phyloP scores from a whole-genome alignment of 1,284 basidiomycete genomes.

The Tremellales sp. region DNA sequence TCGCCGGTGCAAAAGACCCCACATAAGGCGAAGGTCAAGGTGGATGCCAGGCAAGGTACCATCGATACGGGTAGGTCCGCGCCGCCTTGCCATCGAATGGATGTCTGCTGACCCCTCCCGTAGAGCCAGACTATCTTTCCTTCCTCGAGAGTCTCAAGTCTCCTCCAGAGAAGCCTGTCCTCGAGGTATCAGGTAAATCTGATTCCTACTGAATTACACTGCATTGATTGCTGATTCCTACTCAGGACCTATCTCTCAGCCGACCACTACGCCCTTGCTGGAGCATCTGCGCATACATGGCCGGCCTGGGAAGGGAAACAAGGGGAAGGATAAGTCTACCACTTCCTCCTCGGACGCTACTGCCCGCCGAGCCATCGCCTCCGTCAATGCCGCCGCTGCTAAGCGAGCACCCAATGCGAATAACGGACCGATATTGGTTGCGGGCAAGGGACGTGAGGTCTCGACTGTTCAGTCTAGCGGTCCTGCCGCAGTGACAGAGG shows the following conservation, averaged over 20 bases:
- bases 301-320: constrained; percentile 57
- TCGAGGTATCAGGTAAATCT: constrained; percentile 62
- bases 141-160: constrained; percentile 61
- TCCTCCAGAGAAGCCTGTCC: constrained; percentile 50
- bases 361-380: constrained; percentile 26
- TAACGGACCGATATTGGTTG: constrained; percentile 28
- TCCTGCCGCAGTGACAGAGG: background rate
- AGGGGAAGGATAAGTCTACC: constrained; percentile 10
- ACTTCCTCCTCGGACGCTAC: constrained; percentile 16
- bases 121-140: constrained; percentile 75
- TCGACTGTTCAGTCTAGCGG: constrained; percentile 14
- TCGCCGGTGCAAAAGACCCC: constrained; percentile 78
- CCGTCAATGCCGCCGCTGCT: constrained; percentile 30
- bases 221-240: constrained; percentile 1
- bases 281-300: constrained; percentile 69
- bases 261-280: constrained; percentile 79
- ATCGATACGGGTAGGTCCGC: constrained; percentile 39
- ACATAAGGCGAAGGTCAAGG: constrained; percentile 34
- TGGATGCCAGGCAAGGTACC: constrained; percentile 43
- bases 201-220: background rate
- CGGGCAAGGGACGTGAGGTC: constrained; percentile 41
- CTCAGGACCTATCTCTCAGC: constrained; percentile 23
- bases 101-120: background rate
- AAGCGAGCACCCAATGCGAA: constrained; percentile 28
- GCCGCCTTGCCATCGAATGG: background rate